A percentile compares a stretch with the other conserved stretches of the same genome.
Conservation (phyloP, 768 basidiomycete genomes). For the Macrolepiota albuminosa region DNA sequence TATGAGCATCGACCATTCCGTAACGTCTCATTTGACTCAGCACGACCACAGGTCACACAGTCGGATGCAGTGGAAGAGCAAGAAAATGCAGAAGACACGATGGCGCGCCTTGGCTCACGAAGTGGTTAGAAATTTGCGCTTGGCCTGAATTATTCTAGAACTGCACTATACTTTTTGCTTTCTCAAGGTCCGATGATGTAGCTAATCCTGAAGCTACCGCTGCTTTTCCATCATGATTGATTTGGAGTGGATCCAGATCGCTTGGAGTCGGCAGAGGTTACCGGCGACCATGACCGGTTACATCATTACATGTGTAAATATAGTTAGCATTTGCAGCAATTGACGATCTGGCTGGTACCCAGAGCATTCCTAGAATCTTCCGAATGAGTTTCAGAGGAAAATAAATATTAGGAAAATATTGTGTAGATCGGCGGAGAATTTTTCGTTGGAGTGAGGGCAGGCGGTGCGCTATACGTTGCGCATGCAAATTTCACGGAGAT, state of each 20-base stretch:
- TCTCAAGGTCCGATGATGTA: constrained; percentile 44
- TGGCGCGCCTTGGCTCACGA: constrained; percentile 72
- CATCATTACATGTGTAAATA: background rate
- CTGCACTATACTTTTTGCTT: constrained; percentile 17
- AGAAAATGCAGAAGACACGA: constrained; percentile 77
- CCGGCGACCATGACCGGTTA: background rate
- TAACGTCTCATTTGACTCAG: background rate
- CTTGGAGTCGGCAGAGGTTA: background rate
- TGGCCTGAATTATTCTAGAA: constrained; percentile 16
- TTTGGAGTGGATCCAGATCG: background rate
- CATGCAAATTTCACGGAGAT: constrained; percentile 8
- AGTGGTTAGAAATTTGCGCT: constrained; percentile 46
- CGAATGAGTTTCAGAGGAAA: background rate
- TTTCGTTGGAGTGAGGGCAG: background rate
- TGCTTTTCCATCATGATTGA: background rate
- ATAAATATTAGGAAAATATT: background rate
- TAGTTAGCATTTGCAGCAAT: background rate
- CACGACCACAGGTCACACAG: constrained; percentile 66
- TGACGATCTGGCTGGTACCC: background rate
- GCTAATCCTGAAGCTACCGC: background rate
- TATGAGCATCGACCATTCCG: constrained; percentile 18
- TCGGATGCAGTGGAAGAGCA: constrained; percentile 83
- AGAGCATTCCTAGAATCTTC: background rate
- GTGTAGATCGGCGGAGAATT: background rate
- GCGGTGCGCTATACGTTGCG: background rate